phyloP scores from a whole-genome alignment of 2,329 filamentous ascomycete species.

The Parastagonospora nodorum region DNA sequence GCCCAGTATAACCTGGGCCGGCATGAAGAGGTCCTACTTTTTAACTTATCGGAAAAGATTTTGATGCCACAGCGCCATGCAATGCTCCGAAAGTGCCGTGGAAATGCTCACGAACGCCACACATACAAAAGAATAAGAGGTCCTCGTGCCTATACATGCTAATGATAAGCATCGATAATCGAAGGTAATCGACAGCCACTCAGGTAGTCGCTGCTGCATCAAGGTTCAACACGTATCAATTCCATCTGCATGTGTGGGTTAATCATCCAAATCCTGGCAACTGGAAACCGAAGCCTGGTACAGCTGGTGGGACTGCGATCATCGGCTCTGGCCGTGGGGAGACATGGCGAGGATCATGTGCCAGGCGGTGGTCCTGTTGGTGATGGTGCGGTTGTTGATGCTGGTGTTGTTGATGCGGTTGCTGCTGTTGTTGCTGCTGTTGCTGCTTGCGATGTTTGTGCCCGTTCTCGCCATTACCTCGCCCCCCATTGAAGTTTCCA shows the following conservation, averaged over 20 bases:
- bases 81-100: slow-evolving; percentile 12
- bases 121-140: neutral
- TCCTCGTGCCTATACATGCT: neutral
- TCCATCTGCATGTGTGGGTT: neutral
- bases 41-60: no score
- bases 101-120: neutral
- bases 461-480: slow-evolving; percentile 26
- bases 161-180: no score
- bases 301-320: slow-evolving; percentile 58
- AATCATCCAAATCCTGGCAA: slow-evolving; percentile 35
- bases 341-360: slow-evolving; percentile 39
- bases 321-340: slow-evolving; percentile 44
- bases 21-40: neutral
- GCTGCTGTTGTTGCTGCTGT: no score
- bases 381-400: no score
- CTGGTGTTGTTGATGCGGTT: no score
- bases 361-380: slow-evolving; percentile 23
- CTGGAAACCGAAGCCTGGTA: slow-evolving; percentile 61
- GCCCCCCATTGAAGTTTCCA: slow-evolving; percentile 18
- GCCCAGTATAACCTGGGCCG: neutral
- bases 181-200: no score
- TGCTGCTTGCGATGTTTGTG: slow-evolving; percentile 32
- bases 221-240: no score
- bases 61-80: slow-evolving; percentile 23
- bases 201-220: no score